Evolutionary conservation across 2,329 filamentous ascomycete species (phyloP).

Genomic region (Bimuria novae-zelandiae): DNA sequence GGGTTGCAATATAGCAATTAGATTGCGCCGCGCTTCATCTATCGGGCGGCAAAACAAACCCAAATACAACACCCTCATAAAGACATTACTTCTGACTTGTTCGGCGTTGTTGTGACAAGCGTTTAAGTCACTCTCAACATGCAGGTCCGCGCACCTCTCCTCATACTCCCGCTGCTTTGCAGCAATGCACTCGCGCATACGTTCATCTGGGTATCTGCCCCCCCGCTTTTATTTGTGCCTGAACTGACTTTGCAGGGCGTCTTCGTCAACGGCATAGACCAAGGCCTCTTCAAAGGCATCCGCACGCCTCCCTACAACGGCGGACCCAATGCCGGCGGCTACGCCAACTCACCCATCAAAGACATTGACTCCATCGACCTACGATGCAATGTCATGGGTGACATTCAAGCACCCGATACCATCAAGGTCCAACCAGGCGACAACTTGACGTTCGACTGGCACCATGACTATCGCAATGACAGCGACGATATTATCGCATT

Average conservation of each 20-base stretch:
- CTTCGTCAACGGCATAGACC: slow-evolving; percentile 38
- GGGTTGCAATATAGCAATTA: slow-evolving; percentile 25
- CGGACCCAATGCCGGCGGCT: slow-evolving; percentile 40
- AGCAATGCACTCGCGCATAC: slow-evolving; percentile 30
- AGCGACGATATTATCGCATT: slow-evolving; percentile 41
- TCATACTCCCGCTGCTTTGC: slow-evolving; percentile 24
- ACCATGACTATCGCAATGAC: slow-evolving; percentile 44
- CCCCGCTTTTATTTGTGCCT: not conserved
- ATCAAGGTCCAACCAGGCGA: slow-evolving; percentile 45
- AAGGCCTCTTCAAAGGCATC: slow-evolving; percentile 35
- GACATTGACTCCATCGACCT: slow-evolving; percentile 46
- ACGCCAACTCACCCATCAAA: slow-evolving; percentile 48
- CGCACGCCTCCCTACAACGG: slow-evolving; percentile 43
- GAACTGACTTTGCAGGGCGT: slow-evolving; percentile 24
- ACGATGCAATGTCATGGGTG: slow-evolving; percentile 48
- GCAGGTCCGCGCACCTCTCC: slow-evolving; percentile 10
- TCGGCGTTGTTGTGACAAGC: not conserved
- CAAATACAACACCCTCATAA: not conserved
- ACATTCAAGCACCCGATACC: slow-evolving; percentile 42
- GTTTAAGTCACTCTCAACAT: slow-evolving; percentile 1
- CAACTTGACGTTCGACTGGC: slow-evolving; percentile 47
- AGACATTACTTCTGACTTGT: not conserved
- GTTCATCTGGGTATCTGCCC: slow-evolving; percentile 32
- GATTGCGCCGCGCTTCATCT: slow-evolving; percentile 17
- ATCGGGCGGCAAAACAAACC: slow-evolving; percentile 10